Percentiles rank a stretch among this genome's conserved stretches.
Evolutionary conservation across 73 alveolate genomes (phyloP).

Genomic region (Stentor coeruleus): DNA sequence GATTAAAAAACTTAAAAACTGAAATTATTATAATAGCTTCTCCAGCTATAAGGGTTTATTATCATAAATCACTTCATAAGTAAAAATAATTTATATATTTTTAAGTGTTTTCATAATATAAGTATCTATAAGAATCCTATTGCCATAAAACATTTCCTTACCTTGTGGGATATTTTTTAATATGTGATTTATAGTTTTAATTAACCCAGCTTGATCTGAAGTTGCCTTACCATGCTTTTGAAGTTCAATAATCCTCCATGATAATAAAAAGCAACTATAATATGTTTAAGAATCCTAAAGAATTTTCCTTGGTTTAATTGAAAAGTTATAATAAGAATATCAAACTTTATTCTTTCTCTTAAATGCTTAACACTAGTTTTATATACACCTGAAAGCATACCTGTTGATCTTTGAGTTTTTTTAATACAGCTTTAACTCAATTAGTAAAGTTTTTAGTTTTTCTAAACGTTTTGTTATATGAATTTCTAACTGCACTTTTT

Average conservation of each 20-base stretch:
- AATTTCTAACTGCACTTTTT: too few species aligned
- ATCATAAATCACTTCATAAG: not conserved
- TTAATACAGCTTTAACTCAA: too few species aligned
- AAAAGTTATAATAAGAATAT: conserved; percentile 34
- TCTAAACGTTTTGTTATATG: too few species aligned
- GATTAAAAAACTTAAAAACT: not conserved
- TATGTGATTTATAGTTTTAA: not conserved
- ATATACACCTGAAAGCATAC: conserved; percentile 56
- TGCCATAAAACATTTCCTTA: not conserved
- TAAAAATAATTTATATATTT: too few species aligned
- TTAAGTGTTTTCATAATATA: not conserved
- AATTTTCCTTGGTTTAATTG: conserved; percentile 33
- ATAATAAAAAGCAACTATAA: not conserved
- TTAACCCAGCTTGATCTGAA: not conserved
- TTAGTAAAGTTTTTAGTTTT: too few species aligned
- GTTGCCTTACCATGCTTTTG: not conserved
- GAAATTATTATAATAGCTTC: not conserved
- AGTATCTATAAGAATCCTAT: not conserved
- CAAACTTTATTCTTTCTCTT: conserved; percentile 35
- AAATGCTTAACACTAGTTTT: conserved; percentile 43
- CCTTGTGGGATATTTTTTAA: not conserved
- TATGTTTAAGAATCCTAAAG: conserved; percentile 13
- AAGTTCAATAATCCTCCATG: not conserved
- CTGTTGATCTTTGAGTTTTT: too few species aligned
- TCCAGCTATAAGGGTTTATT: not conserved